Evolutionary conservation across 768 basidiomycete genomes (phyloP).

Genomic region (Gyrodon lividus): DNA sequence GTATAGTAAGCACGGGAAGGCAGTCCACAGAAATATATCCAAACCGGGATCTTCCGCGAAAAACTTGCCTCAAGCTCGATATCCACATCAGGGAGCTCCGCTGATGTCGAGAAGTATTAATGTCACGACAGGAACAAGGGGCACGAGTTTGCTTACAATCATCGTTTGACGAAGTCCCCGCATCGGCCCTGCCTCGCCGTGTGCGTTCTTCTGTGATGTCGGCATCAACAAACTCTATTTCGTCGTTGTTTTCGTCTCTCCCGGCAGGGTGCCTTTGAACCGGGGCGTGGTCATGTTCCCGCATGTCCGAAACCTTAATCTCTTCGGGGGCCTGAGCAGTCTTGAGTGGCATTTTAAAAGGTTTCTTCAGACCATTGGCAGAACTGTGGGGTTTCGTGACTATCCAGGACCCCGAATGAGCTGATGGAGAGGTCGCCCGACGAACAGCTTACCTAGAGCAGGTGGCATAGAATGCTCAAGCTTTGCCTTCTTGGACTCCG

Average conservation of each 20-base stretch:
- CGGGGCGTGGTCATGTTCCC: not conserved
- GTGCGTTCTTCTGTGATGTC: not conserved
- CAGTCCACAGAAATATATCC: not conserved
- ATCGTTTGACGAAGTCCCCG: not conserved
- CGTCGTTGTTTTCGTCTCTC: slow-evolving; percentile 1
- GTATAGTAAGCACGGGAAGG: not conserved
- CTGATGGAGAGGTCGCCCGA: not conserved
- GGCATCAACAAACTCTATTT: slow-evolving; percentile 14
- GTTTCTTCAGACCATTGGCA: slow-evolving; percentile 42
- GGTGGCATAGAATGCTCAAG: slow-evolving; percentile 18
- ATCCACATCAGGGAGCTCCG: slow-evolving; percentile 28
- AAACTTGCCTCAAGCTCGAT: slow-evolving; percentile 39
- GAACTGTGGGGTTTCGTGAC: slow-evolving; percentile 51
- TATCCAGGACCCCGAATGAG: slow-evolving; percentile 15
- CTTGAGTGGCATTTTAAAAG: slow-evolving; percentile 40
- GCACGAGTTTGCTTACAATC: not conserved
- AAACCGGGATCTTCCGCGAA: slow-evolving; percentile 45
- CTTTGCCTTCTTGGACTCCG: slow-evolving; percentile 23
- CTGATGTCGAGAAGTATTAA: slow-evolving; percentile 4
- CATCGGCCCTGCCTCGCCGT: not conserved
- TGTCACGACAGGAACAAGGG: too few species aligned
- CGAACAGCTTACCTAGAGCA: slow-evolving; percentile 20
- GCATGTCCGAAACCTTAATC: not conserved
- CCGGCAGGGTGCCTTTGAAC: not conserved
- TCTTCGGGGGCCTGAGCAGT: not conserved